Conservation (phyloP, 192 early-diverging fungal species). For the Coemansia sp. region DNA sequence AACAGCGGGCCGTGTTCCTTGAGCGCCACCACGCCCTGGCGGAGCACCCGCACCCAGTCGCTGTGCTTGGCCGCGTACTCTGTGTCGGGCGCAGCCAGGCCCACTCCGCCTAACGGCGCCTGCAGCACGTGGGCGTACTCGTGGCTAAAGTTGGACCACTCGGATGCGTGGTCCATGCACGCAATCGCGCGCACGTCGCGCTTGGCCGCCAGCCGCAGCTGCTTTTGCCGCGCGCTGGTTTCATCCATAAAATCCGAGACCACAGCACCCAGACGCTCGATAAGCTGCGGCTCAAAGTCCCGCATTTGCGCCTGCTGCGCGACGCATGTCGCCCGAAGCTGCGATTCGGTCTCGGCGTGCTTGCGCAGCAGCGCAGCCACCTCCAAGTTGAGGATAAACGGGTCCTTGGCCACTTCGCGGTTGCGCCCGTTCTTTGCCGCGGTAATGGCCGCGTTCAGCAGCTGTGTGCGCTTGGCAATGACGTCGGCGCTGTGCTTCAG, state of each 20-base stretch:
- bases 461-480: slow-evolving; percentile 10
- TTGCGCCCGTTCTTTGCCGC: slow-evolving; percentile 2
- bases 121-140: slow-evolving; percentile 10
- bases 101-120: slow-evolving; percentile 8
- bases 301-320: slow-evolving; percentile 22
- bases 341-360: slow-evolving; percentile 24
- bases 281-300: slow-evolving; percentile 28
- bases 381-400: slow-evolving; percentile 46
- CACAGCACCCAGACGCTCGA: slow-evolving; percentile 9
- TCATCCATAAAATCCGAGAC: slow-evolving; percentile 18
- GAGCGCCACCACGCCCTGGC: slow-evolving; percentile 44
- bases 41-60: slow-evolving; percentile 38
- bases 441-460: slow-evolving; percentile 16
- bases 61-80: slow-evolving; percentile 18
- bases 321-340: slow-evolving; percentile 3
- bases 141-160: slow-evolving; percentile 26
- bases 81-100: slow-evolving; percentile 6
- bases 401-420: slow-evolving; percentile 31
- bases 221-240: slow-evolving; percentile 18
- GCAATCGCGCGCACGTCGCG: slow-evolving; percentile 12
- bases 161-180: slow-evolving; percentile 14
- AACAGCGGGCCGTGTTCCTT: slow-evolving; percentile 42
- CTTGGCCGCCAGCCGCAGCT: slow-evolving; percentile 22
- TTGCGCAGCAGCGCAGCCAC: slow-evolving; percentile 40
- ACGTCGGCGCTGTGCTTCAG: slow-evolving; percentile 19